Base-by-base conservation (phyloP, 2,329 filamentous ascomycete species). In the Acrocalymma vagum region DNA sequence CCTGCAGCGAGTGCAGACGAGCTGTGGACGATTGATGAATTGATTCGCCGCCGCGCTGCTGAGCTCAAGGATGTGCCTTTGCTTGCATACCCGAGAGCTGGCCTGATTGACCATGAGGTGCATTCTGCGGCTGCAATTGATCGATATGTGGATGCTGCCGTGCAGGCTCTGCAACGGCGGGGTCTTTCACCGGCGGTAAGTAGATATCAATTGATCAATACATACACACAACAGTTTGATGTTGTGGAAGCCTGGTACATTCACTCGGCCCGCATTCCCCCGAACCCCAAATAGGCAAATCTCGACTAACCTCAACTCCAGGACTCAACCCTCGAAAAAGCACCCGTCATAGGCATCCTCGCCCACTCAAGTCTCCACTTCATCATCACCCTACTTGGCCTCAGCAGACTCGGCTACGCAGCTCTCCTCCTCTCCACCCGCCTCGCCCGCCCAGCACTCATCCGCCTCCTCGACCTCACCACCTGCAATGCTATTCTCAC, bases 331-430 rank as follows among this genome's bases (percentile, higher is more conserved):
- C 36, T 51, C 8, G 43, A 45, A 3, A 42, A 61, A 32, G 52
- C 60, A 14, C 51, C 54, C 13, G 51, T 54, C 9, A 70, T 83
- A 16, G 78, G 74, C 1, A 55, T 84, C 9, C 63, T 84, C 3
- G 79, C 77, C 1, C 70, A 73, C 1, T 82, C 80, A 1, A 77
- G 78, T 46, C 67, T 84, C 8, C 77, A 81, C 38, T 81, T 81
- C 44, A 70, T 82, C 24, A 66, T 83, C 23, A 77, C 78, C 4
- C 67, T 79, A 27, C 71, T 83, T 29, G 81, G 78, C 0, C 54
- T 85, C 31, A 75, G 73, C 18, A 76, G 79, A 45, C 65, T 84
- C 9, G 81, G 82, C 7, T 79, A 80, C 63, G 76, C 79, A 0
- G 70, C 75, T 3, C 63, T 84, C 2, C 73, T 82, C 22, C 68